phyloP scores from a whole-genome alignment of 495 filamentous ascomycete species.

The Trichocladium uniseriatum region DNA sequence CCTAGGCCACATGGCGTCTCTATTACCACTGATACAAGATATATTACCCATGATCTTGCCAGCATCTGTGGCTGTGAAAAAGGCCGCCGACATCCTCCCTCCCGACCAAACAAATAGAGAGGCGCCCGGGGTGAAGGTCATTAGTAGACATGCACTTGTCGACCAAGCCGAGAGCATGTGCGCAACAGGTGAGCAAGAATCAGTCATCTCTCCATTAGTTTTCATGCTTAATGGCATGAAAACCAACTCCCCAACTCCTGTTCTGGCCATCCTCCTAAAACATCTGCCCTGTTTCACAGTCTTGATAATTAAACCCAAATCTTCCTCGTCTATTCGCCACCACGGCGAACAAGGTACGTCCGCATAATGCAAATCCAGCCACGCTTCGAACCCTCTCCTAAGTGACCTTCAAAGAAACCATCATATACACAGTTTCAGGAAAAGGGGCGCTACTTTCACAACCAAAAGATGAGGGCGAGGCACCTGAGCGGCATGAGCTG shows the following conservation, averaged over 20 bases:
- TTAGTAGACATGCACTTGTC: slow-evolving; percentile 48
- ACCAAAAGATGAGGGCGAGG: slow-evolving; percentile 30
- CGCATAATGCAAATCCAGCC: neutral
- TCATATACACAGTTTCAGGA: slow-evolving; percentile 38
- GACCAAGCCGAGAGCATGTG: slow-evolving; percentile 51
- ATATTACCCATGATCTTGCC: slow-evolving; percentile 44
- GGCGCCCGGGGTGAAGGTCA: slow-evolving; percentile 39
- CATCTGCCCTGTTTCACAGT: slow-evolving; percentile 18
- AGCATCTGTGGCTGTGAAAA: slow-evolving; percentile 36
- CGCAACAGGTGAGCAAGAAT: slow-evolving; percentile 34
- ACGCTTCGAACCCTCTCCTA: neutral
- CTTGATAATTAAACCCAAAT: slow-evolving; percentile 33
- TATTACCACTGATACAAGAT: slow-evolving; percentile 42
- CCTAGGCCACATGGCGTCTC: slow-evolving; percentile 31
- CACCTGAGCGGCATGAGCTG: slow-evolving; percentile 43
- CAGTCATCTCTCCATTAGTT: neutral
- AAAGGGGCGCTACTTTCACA: slow-evolving; percentile 33
- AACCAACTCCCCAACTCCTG: too few relatives aligned
- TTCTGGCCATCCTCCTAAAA: neutral
- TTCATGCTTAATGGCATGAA: too few relatives aligned
- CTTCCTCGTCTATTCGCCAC: slow-evolving; percentile 35
- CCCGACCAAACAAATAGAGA: slow-evolving; percentile 7
- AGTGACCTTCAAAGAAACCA: slow-evolving; percentile 29
- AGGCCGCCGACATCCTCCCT: slow-evolving; percentile 33
- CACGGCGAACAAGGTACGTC: slow-evolving; percentile 41